Conservation (phyloP, 495 filamentous ascomycete genomes). For the Aspergillus incahuasiensis region DNA sequence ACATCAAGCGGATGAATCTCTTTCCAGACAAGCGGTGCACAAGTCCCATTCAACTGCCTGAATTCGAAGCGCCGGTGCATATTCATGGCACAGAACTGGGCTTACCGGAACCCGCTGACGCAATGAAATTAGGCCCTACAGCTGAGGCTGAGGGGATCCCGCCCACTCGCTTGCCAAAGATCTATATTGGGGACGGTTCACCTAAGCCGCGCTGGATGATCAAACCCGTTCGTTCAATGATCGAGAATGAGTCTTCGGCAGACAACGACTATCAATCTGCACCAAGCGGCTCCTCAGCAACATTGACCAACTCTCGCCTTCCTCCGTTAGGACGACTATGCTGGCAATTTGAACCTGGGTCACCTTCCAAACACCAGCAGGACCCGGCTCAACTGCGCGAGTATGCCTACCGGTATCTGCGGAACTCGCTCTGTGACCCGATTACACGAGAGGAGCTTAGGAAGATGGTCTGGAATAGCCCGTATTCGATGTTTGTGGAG, state of each 20-base stretch:
- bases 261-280: not conserved
- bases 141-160: not conserved
- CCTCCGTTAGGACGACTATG: slow-evolving; percentile 6
- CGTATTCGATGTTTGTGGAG: not conserved
- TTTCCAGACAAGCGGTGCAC: not conserved
- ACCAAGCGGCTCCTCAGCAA: not conserved
- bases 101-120: not conserved
- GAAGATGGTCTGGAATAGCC: slow-evolving; percentile 6
- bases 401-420: slow-evolving; percentile 18
- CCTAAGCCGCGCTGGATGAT: slow-evolving; percentile 7
- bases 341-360: slow-evolving; percentile 29
- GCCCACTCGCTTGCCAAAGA: not conserved
- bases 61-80: not conserved
- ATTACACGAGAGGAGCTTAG: slow-evolving; percentile 12
- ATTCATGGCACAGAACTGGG: not conserved
- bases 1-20: not conserved
- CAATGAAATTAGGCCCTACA: not conserved
- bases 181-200: not conserved
- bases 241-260: not conserved
- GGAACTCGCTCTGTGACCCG: slow-evolving; percentile 14
- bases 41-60: not conserved
- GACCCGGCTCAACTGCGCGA: slow-evolving; percentile 11
- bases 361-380: not conserved
- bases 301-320: not conserved
- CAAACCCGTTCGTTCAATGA: not conserved